Evolutionary conservation across 2,329 filamentous ascomycete genomes (phyloP).

Genomic region (Colletotrichum siamense): DNA sequence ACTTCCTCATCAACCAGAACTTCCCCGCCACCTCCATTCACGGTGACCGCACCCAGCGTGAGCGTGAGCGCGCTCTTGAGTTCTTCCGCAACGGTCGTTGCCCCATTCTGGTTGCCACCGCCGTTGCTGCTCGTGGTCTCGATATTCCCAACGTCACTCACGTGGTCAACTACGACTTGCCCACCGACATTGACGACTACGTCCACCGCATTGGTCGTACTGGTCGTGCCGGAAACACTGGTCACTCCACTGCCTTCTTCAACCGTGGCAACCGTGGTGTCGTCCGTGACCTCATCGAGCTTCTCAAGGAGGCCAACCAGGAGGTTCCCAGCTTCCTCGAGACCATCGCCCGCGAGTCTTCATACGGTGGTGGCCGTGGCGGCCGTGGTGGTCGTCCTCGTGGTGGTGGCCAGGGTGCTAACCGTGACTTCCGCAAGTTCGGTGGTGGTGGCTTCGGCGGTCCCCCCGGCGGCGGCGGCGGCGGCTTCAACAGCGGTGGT

Average conservation of each 20-base stretch:
- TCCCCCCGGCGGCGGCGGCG: conserved; percentile 48
- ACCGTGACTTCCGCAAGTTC: conserved; percentile 89
- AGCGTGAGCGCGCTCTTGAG: conserved; percentile 96
- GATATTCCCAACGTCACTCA: conserved; percentile 98
- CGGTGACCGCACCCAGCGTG: conserved; percentile 96
- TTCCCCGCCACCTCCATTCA: conserved; percentile 99
- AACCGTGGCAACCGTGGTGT: conserved; percentile 99
- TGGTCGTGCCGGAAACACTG: conserved; percentile 98
- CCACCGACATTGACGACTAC: conserved; percentile 98
- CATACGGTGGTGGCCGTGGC: conserved; percentile 74
- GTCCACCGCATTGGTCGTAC: conserved; percentile 99
- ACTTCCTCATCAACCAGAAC: conserved; percentile 98
- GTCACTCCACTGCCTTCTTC: conserved; percentile 98
- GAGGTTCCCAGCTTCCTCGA: conserved; percentile 94
- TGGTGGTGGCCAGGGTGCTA: conserved; percentile 74
- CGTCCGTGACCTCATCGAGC: conserved; percentile 94
- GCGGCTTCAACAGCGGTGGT: conserved; percentile 46
- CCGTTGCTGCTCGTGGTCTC: conserved; percentile 87
- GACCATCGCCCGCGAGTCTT: conserved; percentile 94
- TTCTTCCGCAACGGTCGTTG: conserved; percentile 96
- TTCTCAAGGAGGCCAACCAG: conserved; percentile 98
- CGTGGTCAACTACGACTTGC: conserved; percentile 99
- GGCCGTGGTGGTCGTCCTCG: conserved; percentile 70
- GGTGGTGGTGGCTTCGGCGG: conserved; percentile 62
- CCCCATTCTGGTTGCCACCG: conserved; percentile 95